Evolutionary conservation across 768 basidiomycete genomes (phyloP).

Genomic region (Gautieria morchelliformis): DNA sequence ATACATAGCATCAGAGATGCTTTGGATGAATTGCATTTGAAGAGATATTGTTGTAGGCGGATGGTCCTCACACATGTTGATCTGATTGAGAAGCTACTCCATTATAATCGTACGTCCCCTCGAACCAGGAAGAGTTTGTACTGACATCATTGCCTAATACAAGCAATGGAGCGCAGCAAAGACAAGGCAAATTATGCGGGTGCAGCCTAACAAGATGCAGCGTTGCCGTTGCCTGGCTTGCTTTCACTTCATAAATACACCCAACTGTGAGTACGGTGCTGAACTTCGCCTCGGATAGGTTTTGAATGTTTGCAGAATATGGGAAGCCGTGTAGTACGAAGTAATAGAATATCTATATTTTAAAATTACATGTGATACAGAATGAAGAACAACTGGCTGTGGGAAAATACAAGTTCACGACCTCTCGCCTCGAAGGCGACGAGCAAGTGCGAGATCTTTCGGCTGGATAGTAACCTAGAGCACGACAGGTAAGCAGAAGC

Average conservation of each 20-base stretch:
- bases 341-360: too few species aligned
- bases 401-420: conserved; percentile 14
- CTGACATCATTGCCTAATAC: not conserved
- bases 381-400: too few species aligned
- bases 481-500: conserved; percentile 10
- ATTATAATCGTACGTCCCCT: conserved; percentile 77
- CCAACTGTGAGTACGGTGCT: too few species aligned
- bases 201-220: too few species aligned
- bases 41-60: conserved; percentile 90
- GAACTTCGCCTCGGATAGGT: too few species aligned
- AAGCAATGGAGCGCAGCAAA: conserved; percentile 20
- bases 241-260: too few species aligned
- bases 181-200: not conserved
- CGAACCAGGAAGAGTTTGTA: not conserved
- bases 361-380: too few species aligned
- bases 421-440: conserved; percentile 39
- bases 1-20: conserved; percentile 52
- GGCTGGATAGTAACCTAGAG: conserved; percentile 52
- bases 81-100: conserved; percentile 91
- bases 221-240: too few species aligned
- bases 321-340: too few species aligned
- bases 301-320: too few species aligned
- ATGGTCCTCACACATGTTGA: conserved; percentile 99
- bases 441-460: conserved; percentile 42
- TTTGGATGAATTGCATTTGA: conserved; percentile 79